phyloP scores from a whole-genome alignment of 1,284 basidiomycete genomes.

The Phellopilus nigrolimitatus region DNA sequence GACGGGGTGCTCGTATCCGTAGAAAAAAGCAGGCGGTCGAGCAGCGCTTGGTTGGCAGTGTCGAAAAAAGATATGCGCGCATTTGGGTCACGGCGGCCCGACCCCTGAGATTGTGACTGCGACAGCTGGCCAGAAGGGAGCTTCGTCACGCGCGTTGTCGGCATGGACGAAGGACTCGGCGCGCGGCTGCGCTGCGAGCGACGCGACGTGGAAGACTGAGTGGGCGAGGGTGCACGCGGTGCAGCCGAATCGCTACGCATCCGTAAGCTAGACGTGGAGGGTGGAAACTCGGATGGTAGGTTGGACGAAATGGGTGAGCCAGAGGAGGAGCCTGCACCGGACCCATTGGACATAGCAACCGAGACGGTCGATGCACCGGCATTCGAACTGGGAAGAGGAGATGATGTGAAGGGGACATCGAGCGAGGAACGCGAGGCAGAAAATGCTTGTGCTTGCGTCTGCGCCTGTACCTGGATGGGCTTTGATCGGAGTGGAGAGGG shows the following conservation, averaged over 20 bases:
- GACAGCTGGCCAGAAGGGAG: neutral
- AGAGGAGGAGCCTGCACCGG: constrained; percentile 18
- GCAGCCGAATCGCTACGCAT: constrained; percentile 7
- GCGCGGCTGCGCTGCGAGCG: constrained; percentile 10
- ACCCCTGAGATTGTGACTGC: constrained; percentile 11
- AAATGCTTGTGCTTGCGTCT: constrained; percentile 7
- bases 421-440: constrained; percentile 24
- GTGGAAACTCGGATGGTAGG: neutral
- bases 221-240: constrained; percentile 14
- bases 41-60: constrained; percentile 61
- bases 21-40: constrained; percentile 63
- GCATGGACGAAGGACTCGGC: constrained; percentile 8
- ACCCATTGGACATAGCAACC: constrained; percentile 22
- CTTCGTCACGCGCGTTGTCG: constrained; percentile 1
- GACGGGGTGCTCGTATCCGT: constrained; percentile 6
- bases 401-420: constrained; percentile 27
- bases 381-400: constrained; percentile 24
- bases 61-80: constrained; percentile 78
- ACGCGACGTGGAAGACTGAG: constrained; percentile 13
- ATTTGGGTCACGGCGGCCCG: constrained; percentile 47
- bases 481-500: constrained; percentile 14
- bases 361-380: constrained; percentile 26
- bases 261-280: neutral
- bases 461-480: constrained; percentile 11
- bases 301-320: constrained; percentile 6